phyloP scores from a whole-genome alignment of 257 asterid genomes.

The Capsicum rhomboideum region DNA sequence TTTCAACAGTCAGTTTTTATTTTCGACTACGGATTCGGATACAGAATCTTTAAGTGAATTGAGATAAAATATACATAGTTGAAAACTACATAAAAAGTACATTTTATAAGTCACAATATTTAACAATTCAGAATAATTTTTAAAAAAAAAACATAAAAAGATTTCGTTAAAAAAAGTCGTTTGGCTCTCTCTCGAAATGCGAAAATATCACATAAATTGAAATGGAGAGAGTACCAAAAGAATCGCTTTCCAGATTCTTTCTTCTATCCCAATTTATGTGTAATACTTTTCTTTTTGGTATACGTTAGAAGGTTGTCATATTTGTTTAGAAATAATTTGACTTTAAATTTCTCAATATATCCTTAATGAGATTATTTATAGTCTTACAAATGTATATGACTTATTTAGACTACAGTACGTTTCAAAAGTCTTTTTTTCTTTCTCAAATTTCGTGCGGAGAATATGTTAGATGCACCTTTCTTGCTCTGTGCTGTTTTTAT shows the following conservation, averaged over 20 bases:
- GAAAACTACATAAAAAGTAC: too few relatives aligned
- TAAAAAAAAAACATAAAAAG: too few relatives aligned
- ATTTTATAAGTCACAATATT: background rate
- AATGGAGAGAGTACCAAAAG: too few relatives aligned
- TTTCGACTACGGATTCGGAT: fast-evolving
- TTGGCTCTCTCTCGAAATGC: too few relatives aligned
- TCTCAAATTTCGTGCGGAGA: background rate
- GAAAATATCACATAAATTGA: too few relatives aligned
- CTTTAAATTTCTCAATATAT: background rate
- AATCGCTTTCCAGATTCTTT: too few relatives aligned
- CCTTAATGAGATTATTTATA: background rate
- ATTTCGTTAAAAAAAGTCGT: too few relatives aligned
- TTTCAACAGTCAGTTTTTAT: background rate
- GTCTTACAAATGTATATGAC: background rate
- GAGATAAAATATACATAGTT: too few relatives aligned
- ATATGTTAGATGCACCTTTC: background rate
- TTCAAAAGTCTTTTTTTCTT: background rate
- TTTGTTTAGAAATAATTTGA: background rate
- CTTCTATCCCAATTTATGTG: background rate
- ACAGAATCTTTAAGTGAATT: background rate
- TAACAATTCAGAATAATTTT: too few relatives aligned
- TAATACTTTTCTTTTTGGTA: background rate
- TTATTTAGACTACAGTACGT: background rate
- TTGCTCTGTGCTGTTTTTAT: background rate
- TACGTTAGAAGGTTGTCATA: background rate